Conservation (phyloP, 306 rosid species). For the Argentina anserina region DNA sequence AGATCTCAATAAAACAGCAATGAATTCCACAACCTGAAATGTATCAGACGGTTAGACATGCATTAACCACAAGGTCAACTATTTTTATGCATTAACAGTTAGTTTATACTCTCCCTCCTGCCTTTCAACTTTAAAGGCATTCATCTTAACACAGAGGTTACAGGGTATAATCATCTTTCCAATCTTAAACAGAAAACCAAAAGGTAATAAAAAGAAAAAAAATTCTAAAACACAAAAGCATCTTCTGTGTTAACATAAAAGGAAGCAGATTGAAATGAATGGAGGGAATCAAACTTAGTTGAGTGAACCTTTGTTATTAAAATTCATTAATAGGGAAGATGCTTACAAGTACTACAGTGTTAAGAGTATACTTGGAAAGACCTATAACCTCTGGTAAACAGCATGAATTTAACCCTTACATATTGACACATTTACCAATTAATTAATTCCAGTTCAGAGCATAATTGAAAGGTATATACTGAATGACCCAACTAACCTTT, state of each 20-base stretch:
- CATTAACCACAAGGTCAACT: background rate
- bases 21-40: constrained; percentile 86
- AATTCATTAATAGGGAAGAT: background rate
- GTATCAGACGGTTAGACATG: constrained; percentile 2
- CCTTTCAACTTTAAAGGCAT: background rate
- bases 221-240: background rate
- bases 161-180: background rate
- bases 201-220: background rate
- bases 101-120: background rate
- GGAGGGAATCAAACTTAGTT: background rate
- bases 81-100: background rate
- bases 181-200: background rate
- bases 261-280: background rate
- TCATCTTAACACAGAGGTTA: background rate
- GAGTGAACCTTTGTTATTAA: background rate
- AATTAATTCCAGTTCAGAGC: background rate
- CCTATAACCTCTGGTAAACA: background rate
- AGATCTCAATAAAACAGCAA: constrained; percentile 81
- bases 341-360: background rate
- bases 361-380: background rate
- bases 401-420: background rate
- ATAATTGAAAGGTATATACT: background rate
- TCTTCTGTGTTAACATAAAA: background rate
- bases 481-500: constrained; percentile 53
- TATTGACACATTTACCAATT: background rate